Conservation (phyloP, 176 grass and related monocot species). For the Carex kokanica region DNA sequence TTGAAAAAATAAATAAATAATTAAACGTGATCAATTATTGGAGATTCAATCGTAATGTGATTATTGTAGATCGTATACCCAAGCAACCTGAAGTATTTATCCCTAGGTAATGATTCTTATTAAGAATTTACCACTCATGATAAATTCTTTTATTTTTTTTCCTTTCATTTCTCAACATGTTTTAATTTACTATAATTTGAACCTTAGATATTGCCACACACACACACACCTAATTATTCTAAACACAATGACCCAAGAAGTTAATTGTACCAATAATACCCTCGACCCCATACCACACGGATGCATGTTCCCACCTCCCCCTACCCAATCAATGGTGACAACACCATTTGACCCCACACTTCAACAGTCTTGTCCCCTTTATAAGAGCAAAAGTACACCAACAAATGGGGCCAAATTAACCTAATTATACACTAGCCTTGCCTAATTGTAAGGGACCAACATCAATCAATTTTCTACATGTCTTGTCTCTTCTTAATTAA, state of each 20-base stretch:
- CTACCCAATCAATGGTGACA: slow-evolving; percentile 27
- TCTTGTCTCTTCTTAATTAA: slow-evolving; percentile 3
- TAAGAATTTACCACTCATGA: not conserved
- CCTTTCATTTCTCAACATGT: not conserved
- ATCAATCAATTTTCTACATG: not conserved
- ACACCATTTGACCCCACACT: slow-evolving; percentile 7
- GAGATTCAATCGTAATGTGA: no score
- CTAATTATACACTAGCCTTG: slow-evolving; percentile 28
- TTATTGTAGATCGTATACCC: no score
- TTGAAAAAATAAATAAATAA: no score
- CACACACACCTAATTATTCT: slow-evolving; percentile 8
- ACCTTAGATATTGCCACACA: slow-evolving; percentile 9
- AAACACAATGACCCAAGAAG: slow-evolving; percentile 12
- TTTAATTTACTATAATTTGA: not conserved
- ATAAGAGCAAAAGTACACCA: slow-evolving; percentile 7
- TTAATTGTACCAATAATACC: slow-evolving; percentile 22
- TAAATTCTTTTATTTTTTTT: not conserved
- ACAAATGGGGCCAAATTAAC: slow-evolving; percentile 21
- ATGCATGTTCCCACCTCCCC: slow-evolving; percentile 25
- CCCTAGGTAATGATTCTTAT: not conserved
- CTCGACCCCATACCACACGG: slow-evolving; percentile 7
- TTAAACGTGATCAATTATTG: no score
- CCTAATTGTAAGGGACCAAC: slow-evolving; percentile 16
- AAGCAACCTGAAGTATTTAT: no score
- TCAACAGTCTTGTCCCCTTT: slow-evolving; percentile 6